These are phyloP conservation scores for Cytospora piceae DNA, from an alignment of 2,329 filamentous ascomycete genomes.

Conservation along the genomic window DNA sequence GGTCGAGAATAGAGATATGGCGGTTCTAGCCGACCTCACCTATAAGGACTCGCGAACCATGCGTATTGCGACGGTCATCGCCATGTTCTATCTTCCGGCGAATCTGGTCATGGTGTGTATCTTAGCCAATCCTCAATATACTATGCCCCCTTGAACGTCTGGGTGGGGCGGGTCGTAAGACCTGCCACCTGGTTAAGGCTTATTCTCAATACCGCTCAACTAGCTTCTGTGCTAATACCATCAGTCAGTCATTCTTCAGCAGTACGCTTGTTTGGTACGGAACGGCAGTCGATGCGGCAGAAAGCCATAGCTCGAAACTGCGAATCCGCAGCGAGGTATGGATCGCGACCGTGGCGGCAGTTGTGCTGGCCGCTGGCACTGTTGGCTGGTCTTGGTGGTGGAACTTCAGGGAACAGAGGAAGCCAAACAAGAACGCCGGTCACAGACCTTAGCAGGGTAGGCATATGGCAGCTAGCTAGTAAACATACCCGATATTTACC, in stretches of 20 bases:
- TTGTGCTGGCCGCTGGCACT: not conserved
- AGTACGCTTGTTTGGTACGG: slow-evolving; percentile 14
- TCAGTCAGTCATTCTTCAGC: slow-evolving; percentile 6
- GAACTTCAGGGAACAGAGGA: slow-evolving; percentile 8
- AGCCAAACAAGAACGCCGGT: not conserved
- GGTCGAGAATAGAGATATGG: slow-evolving; percentile 14
- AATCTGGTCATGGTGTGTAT: slow-evolving; percentile 15
- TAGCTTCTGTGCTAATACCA: not conserved
- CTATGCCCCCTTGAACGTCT: not conserved
- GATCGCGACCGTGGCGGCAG: not conserved
- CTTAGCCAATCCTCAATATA: not conserved
- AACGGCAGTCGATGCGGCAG: not conserved
- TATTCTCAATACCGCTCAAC: not conserved
- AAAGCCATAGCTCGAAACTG: not conserved
- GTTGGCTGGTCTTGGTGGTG: slow-evolving; percentile 8
- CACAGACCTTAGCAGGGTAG: no score
- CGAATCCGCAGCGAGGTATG: not conserved
- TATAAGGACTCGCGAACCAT: slow-evolving; percentile 14
- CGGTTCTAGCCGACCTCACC: slow-evolving; percentile 3
- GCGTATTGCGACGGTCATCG: slow-evolving; percentile 15
- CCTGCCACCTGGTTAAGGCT: not conserved
- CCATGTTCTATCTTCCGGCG: slow-evolving; percentile 18
- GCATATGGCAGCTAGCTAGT: no score
- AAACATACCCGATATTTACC: no score
- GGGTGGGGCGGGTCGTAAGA: not conserved